These are phyloP conservation scores for Tetrahymena thermophila DNA, from an alignment of 73 alveolate genomes.

Conservation along the genomic window DNA sequence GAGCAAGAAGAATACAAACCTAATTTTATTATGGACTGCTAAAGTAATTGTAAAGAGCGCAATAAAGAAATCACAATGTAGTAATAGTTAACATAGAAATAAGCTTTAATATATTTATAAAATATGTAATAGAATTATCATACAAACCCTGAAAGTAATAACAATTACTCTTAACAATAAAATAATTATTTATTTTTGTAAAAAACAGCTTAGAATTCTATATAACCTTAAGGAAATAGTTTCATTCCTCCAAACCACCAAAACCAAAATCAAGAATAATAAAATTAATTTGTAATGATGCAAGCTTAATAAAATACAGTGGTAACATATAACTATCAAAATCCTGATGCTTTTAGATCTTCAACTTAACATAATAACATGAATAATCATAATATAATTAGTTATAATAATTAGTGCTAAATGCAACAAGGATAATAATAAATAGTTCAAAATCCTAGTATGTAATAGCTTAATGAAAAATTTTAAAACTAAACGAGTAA, in stretches of 20 bases:
- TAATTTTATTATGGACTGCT: neutral
- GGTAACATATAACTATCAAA: neutral
- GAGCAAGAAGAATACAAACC: neutral
- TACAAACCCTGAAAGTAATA: neutral
- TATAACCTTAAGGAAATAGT: too few species aligned
- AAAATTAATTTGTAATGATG: too few species aligned
- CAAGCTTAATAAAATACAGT: neutral
- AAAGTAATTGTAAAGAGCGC: neutral
- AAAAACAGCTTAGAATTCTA: neutral
- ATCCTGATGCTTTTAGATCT: neutral
- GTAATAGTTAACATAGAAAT: neutral
- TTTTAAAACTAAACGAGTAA: neutral
- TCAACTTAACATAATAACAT: neutral
- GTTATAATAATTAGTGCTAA: neutral
- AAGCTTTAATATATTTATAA: neutral
- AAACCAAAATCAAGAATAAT: neutral
- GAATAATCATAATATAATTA: neutral
- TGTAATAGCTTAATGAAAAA: neutral
- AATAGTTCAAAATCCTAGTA: neutral
- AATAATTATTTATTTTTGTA: neutral
- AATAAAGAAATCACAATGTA: neutral
- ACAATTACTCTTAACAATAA: neutral
- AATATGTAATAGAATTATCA: neutral
- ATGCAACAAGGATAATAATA: neutral
- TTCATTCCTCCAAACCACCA: neutral